Conservation (phyloP, 495 filamentous ascomycete genomes). For the Venustampulla echinocandica region DNA sequence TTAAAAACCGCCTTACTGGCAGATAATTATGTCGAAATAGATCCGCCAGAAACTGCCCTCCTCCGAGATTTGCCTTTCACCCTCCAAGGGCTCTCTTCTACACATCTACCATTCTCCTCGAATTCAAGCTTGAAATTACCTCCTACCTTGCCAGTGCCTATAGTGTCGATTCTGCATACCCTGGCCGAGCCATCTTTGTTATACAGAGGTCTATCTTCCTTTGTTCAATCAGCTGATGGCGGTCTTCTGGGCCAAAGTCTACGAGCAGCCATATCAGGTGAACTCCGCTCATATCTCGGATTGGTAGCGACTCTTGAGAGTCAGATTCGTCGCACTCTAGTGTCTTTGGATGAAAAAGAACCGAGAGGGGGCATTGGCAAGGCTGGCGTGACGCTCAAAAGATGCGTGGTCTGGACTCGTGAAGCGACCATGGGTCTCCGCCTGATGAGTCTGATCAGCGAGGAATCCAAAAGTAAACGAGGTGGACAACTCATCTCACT, state of each 20-base stretch:
- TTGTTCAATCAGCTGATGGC: slow-evolving; percentile 59
- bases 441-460: slow-evolving; percentile 87
- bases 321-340: slow-evolving; percentile 77
- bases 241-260: slow-evolving; percentile 85
- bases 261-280: slow-evolving; percentile 75
- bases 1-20: slow-evolving; percentile 43
- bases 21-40: slow-evolving; percentile 40
- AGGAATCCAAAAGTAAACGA: slow-evolving; percentile 77
- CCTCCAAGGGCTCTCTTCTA: slow-evolving; percentile 84
- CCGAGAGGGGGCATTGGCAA: slow-evolving; percentile 63
- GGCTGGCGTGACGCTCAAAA: slow-evolving; percentile 88
- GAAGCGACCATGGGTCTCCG: slow-evolving; percentile 95
- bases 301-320: slow-evolving; percentile 87
- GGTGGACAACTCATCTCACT: slow-evolving; percentile 91
- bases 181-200: slow-evolving; percentile 89
- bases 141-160: slow-evolving; percentile 65
- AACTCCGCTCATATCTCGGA: slow-evolving; percentile 85
- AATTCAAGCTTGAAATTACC: slow-evolving; percentile 63
- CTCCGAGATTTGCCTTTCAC: slow-evolving; percentile 90
- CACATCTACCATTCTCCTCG: slow-evolving; percentile 65
- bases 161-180: slow-evolving; percentile 80
- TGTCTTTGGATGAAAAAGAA: slow-evolving; percentile 55
- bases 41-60: slow-evolving; percentile 61
- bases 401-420: slow-evolving; percentile 94
- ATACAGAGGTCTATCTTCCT: slow-evolving; percentile 68